Percentiles rank a stretch among this genome's conserved stretches.
Evolutionary conservation across 768 basidiomycete species (phyloP).

Genomic region (Tylopilus subfusipes): DNA sequence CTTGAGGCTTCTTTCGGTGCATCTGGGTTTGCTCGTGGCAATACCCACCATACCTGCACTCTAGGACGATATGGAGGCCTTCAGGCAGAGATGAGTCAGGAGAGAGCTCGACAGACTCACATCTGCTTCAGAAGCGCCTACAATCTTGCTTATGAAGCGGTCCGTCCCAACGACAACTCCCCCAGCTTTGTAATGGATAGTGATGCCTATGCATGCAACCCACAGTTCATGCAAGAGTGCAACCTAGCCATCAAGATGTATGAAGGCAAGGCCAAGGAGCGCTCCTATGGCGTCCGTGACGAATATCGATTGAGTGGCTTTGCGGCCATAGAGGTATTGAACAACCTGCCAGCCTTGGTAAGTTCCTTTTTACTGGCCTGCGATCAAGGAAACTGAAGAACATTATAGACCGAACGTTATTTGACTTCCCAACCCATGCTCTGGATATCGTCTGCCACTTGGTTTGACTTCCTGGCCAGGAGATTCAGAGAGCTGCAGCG

Average conservation of each 20-base stretch:
- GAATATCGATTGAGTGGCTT: conserved; percentile 7
- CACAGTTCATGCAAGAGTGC: background rate
- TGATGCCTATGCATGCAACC: background rate
- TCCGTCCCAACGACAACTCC: background rate
- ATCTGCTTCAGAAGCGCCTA: background rate
- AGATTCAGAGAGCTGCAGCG: background rate
- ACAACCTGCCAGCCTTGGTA: too few relatives aligned
- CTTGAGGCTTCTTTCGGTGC: background rate
- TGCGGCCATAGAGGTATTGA: background rate
- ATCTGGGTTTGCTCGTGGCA: background rate
- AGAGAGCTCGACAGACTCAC: background rate
- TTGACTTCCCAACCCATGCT: background rate
- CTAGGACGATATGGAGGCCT: background rate
- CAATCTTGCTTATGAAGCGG: background rate
- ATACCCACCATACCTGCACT: background rate
- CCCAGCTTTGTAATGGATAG: background rate
- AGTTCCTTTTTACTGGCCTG: too few relatives aligned
- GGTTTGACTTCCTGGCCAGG: conserved; percentile 6
- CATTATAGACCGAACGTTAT: background rate
- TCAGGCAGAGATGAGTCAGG: background rate
- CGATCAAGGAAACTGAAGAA: too few relatives aligned
- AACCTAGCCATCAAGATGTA: background rate
- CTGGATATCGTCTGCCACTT: background rate
- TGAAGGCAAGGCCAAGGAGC: background rate
- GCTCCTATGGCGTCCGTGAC: conserved; percentile 3